phyloP scores from a whole-genome alignment of 75 land plant genomes.

The Sequoiadendron giganteum region DNA sequence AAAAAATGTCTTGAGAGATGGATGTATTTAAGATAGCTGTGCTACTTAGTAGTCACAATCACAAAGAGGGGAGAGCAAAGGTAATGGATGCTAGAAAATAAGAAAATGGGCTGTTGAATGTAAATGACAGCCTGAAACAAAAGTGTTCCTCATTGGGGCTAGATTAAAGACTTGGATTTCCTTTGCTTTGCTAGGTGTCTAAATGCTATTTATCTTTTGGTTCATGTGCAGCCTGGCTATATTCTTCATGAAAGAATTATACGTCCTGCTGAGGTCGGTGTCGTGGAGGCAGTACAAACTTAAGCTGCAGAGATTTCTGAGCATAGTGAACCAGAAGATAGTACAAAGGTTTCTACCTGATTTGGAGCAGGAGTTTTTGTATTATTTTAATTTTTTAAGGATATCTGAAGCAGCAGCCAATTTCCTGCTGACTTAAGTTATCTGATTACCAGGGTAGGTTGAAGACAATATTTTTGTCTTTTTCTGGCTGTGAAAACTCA shows the following conservation, averaged over 20 bases:
- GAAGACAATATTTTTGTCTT: background rate
- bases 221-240: conserved; percentile 69
- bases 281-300: conserved; percentile 31
- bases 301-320: conserved; percentile 16
- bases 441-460: background rate
- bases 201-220: conserved; percentile 10
- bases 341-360: background rate
- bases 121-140: background rate
- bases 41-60: too few species aligned
- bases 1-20: too few species aligned
- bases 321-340: background rate
- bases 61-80: too few species aligned
- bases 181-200: background rate
- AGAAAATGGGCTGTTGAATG: background rate
- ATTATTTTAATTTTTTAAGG: background rate
- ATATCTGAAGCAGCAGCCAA: background rate
- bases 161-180: too few species aligned
- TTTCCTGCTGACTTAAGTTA: background rate
- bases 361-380: background rate
- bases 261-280: conserved; percentile 96
- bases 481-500: background rate
- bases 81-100: too few species aligned
- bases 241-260: conserved; percentile 79
- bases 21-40: too few species aligned
- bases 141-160: too few species aligned